Base-by-base conservation (phyloP, 805 yeast species). In the Kurtzmaniella fragi region DNA sequence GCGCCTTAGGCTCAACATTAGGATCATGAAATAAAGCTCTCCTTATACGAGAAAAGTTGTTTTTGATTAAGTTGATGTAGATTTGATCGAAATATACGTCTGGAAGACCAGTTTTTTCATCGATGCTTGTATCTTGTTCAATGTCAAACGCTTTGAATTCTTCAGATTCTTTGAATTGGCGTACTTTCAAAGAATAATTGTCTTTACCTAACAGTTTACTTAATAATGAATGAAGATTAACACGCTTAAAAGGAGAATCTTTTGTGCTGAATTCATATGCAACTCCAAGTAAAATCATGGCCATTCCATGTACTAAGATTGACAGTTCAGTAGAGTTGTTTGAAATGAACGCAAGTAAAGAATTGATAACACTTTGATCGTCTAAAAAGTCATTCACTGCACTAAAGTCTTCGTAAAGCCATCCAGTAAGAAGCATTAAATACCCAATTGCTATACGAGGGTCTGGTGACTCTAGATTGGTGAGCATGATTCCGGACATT, bases 41-140 rank as follows among this genome's bases (percentile, higher is more conserved):
- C 44, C 74, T 75, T 20, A 93, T 77, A 42, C 96, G 71, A 7
- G 61, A 48, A 44, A 73, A 78, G 50, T 87, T 84, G 2, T 84
- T 93, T 44, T 79, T 80, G 32, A 93, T 63, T 37, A 89, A 62
- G 3, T 64, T 65, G 3, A 85, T 79, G 54, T 87, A 87, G 2
- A 70, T 61, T 0, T 74, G 55, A 42, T 81, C 82, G 53, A 93
- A 83, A 50, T 75, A 88, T 1, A 91, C 84, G 42, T 79, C 77
- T 0, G 98, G 99, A 31, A 91, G 71, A 1, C 99, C 99, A 1
- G 95, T 80, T 12, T 12, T 28, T 2, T 79, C 82, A 54, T 88
- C 96, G 45, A 75, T 73, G 3, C 69, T 67, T 2, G 81, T 76
- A 13, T 69, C 64, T 17, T 76, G 57, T 20, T 77, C 64, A 16